Percentiles rank a stretch among this genome's conserved stretches.
These are phyloP conservation scores for Vitis hybrid DNA, from an alignment of 177 flowering plant species.

Conservation along the genomic window DNA sequence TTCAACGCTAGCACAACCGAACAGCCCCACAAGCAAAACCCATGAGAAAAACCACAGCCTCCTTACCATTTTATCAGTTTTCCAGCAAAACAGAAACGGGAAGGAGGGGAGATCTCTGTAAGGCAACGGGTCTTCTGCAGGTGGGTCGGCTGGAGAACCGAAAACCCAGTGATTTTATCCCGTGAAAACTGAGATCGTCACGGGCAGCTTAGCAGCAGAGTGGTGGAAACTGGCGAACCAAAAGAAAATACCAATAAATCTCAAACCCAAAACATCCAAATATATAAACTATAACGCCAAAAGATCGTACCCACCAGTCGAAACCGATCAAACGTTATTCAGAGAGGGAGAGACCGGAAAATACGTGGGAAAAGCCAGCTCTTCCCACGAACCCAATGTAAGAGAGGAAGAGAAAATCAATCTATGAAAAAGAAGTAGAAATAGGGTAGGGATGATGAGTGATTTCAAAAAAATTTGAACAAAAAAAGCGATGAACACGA, in stretches of 20 bases:
- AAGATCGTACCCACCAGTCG: background rate
- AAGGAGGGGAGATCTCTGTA: background rate
- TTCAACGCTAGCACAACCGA: slow-evolving; percentile 14
- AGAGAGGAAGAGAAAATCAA: too few relatives aligned
- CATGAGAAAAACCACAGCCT: slow-evolving; percentile 5
- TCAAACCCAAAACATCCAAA: background rate
- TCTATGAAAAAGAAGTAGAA: too few relatives aligned
- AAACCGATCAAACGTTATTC: background rate
- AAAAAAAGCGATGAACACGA: too few relatives aligned
- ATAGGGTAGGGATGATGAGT: too few relatives aligned
- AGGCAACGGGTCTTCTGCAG: slow-evolving; percentile 6
- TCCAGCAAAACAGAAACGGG: background rate
- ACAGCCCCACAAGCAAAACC: slow-evolving; percentile 11
- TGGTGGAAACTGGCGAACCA: background rate
- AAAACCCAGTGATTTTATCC: slow-evolving; percentile 7
- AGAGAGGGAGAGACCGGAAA: too few relatives aligned
- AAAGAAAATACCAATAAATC: background rate
- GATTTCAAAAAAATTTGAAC: too few relatives aligned
- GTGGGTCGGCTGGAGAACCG: slow-evolving; percentile 3
- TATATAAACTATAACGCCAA: background rate
- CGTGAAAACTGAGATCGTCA: slow-evolving; percentile 2
- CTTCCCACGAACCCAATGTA: too few relatives aligned
- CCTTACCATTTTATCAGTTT: slow-evolving; percentile 7
- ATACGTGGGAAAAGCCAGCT: too few relatives aligned
- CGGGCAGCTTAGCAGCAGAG: background rate